Evolutionary conservation across 352 stramenopile species (phyloP).

Genomic region (Phytophthora nicotianae): DNA sequence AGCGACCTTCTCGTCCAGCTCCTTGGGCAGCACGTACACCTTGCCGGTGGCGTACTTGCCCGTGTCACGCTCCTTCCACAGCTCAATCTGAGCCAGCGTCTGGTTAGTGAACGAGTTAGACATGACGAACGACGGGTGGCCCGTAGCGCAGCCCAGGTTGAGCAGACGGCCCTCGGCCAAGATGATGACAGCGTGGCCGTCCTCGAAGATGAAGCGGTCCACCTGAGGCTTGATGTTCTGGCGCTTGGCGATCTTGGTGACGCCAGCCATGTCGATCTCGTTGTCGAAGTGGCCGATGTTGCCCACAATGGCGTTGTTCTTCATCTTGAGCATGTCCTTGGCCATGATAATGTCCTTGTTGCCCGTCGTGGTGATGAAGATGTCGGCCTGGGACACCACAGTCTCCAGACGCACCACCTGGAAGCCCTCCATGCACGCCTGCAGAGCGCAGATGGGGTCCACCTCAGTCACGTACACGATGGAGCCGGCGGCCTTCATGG

Average conservation of each 20-base stretch:
- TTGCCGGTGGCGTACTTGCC: conserved; percentile 96
- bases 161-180: conserved; percentile 97
- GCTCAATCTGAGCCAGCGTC: conserved; percentile 98
- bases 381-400: conserved; percentile 92
- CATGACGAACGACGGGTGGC: conserved; percentile 99
- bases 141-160: conserved; percentile 98
- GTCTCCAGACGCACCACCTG: conserved; percentile 94
- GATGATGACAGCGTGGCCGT: conserved; percentile 97
- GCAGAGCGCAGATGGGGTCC: conserved; percentile 98
- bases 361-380: conserved; percentile 99
- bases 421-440: conserved; percentile 98
- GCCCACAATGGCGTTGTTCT: conserved; percentile 99
- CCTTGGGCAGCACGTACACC: conserved; percentile 98
- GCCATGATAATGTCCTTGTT: conserved; percentile 99
- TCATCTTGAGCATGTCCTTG: conserved; percentile 97
- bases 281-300: conserved; percentile 99
- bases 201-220: conserved; percentile 96
- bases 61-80: conserved; percentile 96
- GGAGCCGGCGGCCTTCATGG: conserved; percentile 96
- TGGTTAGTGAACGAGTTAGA: conserved; percentile 99
- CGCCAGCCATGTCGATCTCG: conserved; percentile 98
- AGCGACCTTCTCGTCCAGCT: conserved; percentile 99
- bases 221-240: conserved; percentile 99
- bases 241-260: conserved; percentile 87
- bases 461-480: conserved; percentile 99